Conservation (phyloP, 2,329 filamentous ascomycete genomes). For the Colletotrichum tamarilloi region DNA sequence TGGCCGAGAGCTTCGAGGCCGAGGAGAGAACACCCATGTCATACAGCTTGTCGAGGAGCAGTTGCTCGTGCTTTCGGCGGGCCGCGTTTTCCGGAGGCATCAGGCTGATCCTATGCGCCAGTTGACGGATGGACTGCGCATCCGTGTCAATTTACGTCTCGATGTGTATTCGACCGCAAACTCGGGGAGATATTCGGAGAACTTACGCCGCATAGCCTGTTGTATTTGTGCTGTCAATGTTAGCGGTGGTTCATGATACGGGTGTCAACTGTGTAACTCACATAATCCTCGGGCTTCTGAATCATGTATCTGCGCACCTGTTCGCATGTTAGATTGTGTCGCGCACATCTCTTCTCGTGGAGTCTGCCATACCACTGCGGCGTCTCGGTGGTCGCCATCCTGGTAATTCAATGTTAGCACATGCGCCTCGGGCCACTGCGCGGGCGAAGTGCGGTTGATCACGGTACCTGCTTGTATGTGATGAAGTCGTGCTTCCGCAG, state of each 20-base stretch:
- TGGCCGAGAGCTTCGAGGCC: conserved; percentile 81
- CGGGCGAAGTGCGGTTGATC: not conserved
- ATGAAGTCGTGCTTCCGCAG: conserved; percentile 94
- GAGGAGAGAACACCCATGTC: conserved; percentile 88
- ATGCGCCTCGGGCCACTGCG: not conserved
- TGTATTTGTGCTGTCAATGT: conserved; percentile 61
- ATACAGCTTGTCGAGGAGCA: conserved; percentile 91
- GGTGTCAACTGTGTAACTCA: not conserved
- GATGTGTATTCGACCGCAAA: not conserved
- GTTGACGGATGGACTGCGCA: conserved; percentile 80
- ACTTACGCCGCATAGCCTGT: conserved; percentile 74
- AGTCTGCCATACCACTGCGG: conserved; percentile 61
- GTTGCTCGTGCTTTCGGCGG: conserved; percentile 85
- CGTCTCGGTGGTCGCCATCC: conserved; percentile 72
- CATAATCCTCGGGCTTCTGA: conserved; percentile 87
- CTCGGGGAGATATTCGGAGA: conserved; percentile 17
- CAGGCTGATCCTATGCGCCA: conserved; percentile 88
- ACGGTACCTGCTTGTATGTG: conserved; percentile 74
- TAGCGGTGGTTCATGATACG: conserved; percentile 1
- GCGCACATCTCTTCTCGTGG: not conserved
- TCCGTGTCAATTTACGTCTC: conserved; percentile 36
- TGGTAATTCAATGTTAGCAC: conserved; percentile 16
- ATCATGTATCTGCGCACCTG: conserved; percentile 77
- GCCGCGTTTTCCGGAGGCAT: conserved; percentile 83
- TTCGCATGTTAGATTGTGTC: not conserved